A percentile compares a stretch with the other conserved stretches of the same genome.
phyloP scores from a whole-genome alignment of 2,329 filamentous ascomycete species.

The Chrysoporthe deuterocubensis region DNA sequence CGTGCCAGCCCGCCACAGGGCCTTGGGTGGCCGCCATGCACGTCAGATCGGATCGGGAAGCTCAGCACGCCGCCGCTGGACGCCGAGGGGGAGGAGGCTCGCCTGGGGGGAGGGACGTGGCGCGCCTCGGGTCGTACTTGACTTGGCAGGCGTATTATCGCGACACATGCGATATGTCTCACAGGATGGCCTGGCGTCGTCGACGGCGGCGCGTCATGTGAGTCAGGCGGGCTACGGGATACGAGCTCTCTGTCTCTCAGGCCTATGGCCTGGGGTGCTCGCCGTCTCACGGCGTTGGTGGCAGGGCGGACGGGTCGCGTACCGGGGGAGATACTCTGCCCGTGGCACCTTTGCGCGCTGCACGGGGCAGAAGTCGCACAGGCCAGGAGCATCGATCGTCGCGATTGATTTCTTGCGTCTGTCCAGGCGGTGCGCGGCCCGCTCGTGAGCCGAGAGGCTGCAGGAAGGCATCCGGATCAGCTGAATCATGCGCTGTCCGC shows the following conservation, averaged over 20 bases:
- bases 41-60: slow-evolving; percentile 18
- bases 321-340: no score
- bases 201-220: not conserved
- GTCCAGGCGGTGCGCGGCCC: not conserved
- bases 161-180: no score
- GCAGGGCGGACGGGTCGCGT: not conserved
- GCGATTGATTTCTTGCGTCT: not conserved
- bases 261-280: not conserved
- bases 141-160: no score
- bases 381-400: not conserved
- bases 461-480: not conserved
- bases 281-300: not conserved
- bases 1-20: not conserved
- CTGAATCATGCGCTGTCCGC: not conserved
- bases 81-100: slow-evolving; percentile 7
- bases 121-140: not conserved
- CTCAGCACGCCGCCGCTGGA: slow-evolving; percentile 16
- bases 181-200: no score
- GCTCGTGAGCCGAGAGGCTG: not conserved
- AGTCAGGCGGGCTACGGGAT: not conserved
- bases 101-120: not conserved
- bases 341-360: not conserved
- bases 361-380: not conserved
- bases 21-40: slow-evolving; percentile 10
- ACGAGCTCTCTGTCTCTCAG: not conserved